Evolutionary conservation across 441 rosid genomes (phyloP).

Genomic region (Pelargonium australe): DNA sequence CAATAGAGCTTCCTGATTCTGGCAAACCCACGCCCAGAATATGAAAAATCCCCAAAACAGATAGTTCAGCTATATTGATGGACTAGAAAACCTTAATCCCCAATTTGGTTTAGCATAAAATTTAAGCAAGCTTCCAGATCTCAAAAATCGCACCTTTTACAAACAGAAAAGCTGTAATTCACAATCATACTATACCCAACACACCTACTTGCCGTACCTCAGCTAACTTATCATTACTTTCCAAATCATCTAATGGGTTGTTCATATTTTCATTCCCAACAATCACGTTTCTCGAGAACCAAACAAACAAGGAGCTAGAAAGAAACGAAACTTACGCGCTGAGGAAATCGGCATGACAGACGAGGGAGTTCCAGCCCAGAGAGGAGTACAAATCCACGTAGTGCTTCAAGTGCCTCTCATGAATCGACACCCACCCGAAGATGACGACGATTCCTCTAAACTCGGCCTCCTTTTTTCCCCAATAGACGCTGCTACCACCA

Average conservation of each 20-base stretch:
- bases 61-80: too few species aligned
- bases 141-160: not conserved
- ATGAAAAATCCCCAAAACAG: not conserved
- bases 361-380: conserved; percentile 1
- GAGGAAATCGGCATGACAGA: conserved; percentile 4
- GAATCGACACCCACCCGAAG: not conserved
- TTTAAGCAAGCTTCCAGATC: not conserved
- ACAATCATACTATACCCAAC: not conserved
- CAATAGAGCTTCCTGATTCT: not conserved
- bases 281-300: not conserved
- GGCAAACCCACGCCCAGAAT: not conserved
- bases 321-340: not conserved
- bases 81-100: not conserved
- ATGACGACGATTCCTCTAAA: conserved; percentile 4
- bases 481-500: conserved; percentile 3
- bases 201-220: not conserved
- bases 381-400: conserved; percentile 1
- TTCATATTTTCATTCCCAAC: not conserved
- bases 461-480: not conserved
- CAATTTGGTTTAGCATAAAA: not conserved
- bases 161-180: not conserved
- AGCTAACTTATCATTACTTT: not conserved
- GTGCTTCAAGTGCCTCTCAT: conserved; percentile 1
- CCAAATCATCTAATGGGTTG: too few species aligned
- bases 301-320: not conserved